A percentile compares a stretch with the other conserved stretches of the same genome.
phyloP scores from a whole-genome alignment of 2,329 filamentous ascomycete genomes.

The Arthrobotrys sphaeroides region DNA sequence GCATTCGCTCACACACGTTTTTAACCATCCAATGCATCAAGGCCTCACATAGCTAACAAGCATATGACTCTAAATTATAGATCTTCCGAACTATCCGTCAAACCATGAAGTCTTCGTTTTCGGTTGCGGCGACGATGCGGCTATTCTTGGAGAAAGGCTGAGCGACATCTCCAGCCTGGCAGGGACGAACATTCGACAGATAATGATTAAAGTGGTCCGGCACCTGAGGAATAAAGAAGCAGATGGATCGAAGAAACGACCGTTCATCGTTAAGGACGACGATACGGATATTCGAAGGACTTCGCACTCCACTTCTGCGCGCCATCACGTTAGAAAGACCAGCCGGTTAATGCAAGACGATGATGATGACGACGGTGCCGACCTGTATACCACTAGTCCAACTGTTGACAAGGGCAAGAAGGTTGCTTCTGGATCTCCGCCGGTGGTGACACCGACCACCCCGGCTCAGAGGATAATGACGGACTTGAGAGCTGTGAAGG shows the following conservation, averaged over 20 bases:
- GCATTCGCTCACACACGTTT: background rate
- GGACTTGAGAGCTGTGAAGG: conserved; percentile 71
- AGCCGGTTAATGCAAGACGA: conserved; percentile 17
- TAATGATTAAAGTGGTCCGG: conserved; percentile 24
- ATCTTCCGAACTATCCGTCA: conserved; percentile 18
- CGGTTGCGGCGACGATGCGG: conserved; percentile 41
- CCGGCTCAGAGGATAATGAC: conserved; percentile 13
- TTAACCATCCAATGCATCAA: background rate
- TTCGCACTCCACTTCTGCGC: background rate
- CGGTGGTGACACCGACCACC: background rate
- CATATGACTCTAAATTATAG: background rate
- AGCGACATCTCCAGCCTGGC: conserved; percentile 31
- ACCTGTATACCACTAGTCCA: conserved; percentile 30
- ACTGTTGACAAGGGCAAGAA: conserved; percentile 36
- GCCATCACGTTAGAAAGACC: conserved; percentile 1
- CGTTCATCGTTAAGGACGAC: conserved; percentile 34
- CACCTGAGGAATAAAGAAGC: conserved; percentile 41
- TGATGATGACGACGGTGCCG: conserved; percentile 34
- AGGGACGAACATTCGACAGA: conserved; percentile 33
- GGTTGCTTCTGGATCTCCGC: conserved; percentile 8
- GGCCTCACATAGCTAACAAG: background rate
- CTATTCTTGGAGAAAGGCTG: conserved; percentile 21
- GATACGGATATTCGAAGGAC: conserved; percentile 6
- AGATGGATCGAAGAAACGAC: conserved; percentile 23
- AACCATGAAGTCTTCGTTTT: conserved; percentile 49